phyloP scores from a whole-genome alignment of 441 rosid genomes.

The Croton laevigatus region DNA sequence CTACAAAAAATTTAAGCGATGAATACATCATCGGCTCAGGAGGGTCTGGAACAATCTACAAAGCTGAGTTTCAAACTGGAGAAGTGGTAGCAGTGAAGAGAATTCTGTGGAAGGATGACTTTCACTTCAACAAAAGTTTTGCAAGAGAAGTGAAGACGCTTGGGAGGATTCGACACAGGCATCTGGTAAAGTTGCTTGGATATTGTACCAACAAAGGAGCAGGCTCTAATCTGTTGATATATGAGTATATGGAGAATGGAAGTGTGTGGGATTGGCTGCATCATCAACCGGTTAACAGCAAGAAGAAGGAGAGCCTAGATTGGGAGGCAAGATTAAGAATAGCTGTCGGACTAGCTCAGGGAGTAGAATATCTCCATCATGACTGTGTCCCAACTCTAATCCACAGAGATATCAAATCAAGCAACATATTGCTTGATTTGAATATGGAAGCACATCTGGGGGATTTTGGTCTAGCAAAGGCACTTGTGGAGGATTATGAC shows the following conservation, averaged over 20 bases:
- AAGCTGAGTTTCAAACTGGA: slow-evolving; percentile 54
- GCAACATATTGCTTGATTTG: slow-evolving; percentile 70
- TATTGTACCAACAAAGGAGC: slow-evolving; percentile 57
- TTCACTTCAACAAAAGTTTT: slow-evolving; percentile 64
- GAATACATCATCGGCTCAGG: slow-evolving; percentile 84
- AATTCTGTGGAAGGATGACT: slow-evolving; percentile 63
- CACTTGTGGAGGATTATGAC: slow-evolving; percentile 46
- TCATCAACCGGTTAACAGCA: slow-evolving; percentile 30
- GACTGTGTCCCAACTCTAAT: slow-evolving; percentile 76
- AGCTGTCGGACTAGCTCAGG: slow-evolving; percentile 75
- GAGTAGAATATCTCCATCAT: slow-evolving; percentile 86
- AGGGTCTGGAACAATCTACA: slow-evolving; percentile 79
- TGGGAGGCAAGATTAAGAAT: slow-evolving; percentile 79
- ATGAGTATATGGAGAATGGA: slow-evolving; percentile 88
- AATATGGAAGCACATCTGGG: slow-evolving; percentile 89
- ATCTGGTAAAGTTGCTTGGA: slow-evolving; percentile 76
- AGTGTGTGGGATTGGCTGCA: slow-evolving; percentile 92
- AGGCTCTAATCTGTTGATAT: slow-evolving; percentile 70
- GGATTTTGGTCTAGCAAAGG: slow-evolving; percentile 82
- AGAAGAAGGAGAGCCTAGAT: slow-evolving; percentile 48
- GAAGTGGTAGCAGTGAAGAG: slow-evolving; percentile 69
- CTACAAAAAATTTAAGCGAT: slow-evolving; percentile 62
- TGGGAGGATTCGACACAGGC: slow-evolving; percentile 75
- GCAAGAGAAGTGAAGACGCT: slow-evolving; percentile 68
- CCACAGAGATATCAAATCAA: slow-evolving; percentile 84